Evolutionary conservation across 2,329 filamentous ascomycete genomes (phyloP).

Genomic region (Orbilia quercus): DNA sequence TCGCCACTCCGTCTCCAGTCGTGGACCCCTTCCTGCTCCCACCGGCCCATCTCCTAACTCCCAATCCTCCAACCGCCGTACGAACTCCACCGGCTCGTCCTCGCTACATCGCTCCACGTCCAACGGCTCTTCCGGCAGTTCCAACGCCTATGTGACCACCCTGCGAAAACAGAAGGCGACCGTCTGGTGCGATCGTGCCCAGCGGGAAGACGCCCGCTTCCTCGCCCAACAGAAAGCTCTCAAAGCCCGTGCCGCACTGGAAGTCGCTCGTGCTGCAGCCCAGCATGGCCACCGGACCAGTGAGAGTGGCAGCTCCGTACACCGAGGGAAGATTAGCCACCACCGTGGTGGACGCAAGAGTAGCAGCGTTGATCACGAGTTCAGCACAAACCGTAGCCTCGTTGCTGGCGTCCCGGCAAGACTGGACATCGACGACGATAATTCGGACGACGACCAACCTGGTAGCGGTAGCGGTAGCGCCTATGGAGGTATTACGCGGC

Average conservation of each 20-base stretch:
- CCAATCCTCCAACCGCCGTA: slow-evolving; percentile 35
- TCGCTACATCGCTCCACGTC: slow-evolving; percentile 47
- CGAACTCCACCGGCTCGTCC: slow-evolving; percentile 45
- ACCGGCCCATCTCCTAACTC: slow-evolving; percentile 11
- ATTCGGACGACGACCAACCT: slow-evolving; percentile 49
- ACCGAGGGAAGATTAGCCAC: slow-evolving; percentile 55
- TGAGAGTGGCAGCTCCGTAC: slow-evolving; percentile 56
- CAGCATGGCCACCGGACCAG: slow-evolving; percentile 35
- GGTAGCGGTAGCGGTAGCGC: slow-evolving; percentile 47
- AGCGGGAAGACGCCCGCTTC: slow-evolving; percentile 88
- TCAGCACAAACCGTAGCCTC: slow-evolving; percentile 58
- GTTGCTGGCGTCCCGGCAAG: slow-evolving; percentile 45
- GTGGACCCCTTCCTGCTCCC: background rate
- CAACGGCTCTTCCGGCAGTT: slow-evolving; percentile 51
- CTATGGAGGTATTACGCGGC: slow-evolving; percentile 41
- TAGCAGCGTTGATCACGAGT: slow-evolving; percentile 56
- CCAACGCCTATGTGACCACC: slow-evolving; percentile 90
- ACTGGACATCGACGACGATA: slow-evolving; percentile 53
- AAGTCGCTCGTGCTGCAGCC: slow-evolving; percentile 68
- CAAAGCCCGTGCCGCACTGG: slow-evolving; percentile 84
- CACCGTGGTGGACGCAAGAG: slow-evolving; percentile 53
- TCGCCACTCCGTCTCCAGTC: slow-evolving; percentile 12
- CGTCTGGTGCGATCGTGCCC: slow-evolving; percentile 95
- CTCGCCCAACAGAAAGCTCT: slow-evolving; percentile 85
- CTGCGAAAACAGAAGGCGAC: slow-evolving; percentile 97